Base-by-base conservation (phyloP, 352 stramenopile species). In the Pythium guiyangense region DNA sequence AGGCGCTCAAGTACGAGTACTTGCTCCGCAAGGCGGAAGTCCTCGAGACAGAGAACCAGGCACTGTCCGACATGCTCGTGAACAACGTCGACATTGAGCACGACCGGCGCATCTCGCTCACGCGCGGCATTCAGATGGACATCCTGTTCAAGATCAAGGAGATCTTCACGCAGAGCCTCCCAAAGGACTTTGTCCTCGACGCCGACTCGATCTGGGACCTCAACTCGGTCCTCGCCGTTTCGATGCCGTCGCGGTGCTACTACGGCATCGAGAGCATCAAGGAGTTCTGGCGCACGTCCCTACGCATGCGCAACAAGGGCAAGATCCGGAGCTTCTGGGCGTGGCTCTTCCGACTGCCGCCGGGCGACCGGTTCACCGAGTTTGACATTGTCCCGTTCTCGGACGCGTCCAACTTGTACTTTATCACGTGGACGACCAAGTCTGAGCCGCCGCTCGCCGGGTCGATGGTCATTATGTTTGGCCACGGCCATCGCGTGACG, bases 101-200 rank as follows among this genome's bases (percentile, higher is more conserved):
- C 5, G 69, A 74, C 40, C 74, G 84, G 60, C 79, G 80, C 25
- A 59, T 67, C 42, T 86, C 73, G 44, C 70, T 92, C 49, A 90
- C 77, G 47, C 78, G 83, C 20, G 83, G 83, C 50, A 92, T 92
- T 63, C 83, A 92, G 64, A 92, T 92, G 78, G 83, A 92, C 52
- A 92, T 92, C 34, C 35, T 92, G 58, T 70, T 92, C 57, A 92
- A 92, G 67, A 90, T 92, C 65, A 90, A 92, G 58, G 83, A 92
- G 69, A 90, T 92, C 59, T 92, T 92, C 62, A 92, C 77, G 49
- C 83, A 92, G 64, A 89, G 77, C 57, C 59, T 92, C 50, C 83
- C 83, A 6, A 92, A 92, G 54, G 83, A 92, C 62, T 92, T 92
- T 66, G 83, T 90, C 25, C 64, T 92, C 59, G 80, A 92, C 64